phyloP scores from a whole-genome alignment of 2,329 filamentous ascomycete genomes.

The Aspergillus sp. region DNA sequence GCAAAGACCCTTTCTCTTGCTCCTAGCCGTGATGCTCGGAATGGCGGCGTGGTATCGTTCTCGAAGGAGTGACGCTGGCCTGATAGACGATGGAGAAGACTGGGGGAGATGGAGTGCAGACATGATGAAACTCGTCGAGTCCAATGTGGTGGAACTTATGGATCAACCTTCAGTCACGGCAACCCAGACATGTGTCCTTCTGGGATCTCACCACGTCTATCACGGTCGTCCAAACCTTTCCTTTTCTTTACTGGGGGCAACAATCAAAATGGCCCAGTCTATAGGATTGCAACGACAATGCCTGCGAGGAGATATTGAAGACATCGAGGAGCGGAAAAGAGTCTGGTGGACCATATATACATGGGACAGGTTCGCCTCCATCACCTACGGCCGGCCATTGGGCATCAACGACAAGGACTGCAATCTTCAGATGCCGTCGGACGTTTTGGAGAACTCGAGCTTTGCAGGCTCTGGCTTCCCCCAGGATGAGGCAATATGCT shows the following conservation, averaged over 20 bases:
- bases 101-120: too few relatives aligned
- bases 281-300: slow-evolving; percentile 5
- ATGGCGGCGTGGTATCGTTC: slow-evolving; percentile 41
- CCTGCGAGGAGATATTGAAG: slow-evolving; percentile 4
- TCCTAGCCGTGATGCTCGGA: slow-evolving; percentile 37
- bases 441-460: slow-evolving; percentile 30
- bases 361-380: slow-evolving; percentile 42
- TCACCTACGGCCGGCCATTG: slow-evolving; percentile 41
- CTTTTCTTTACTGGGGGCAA: slow-evolving; percentile 38
- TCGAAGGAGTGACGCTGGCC: slow-evolving; percentile 16
- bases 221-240: slow-evolving; percentile 42
- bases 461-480: slow-evolving; percentile 16
- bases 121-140: too few relatives aligned
- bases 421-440: slow-evolving; percentile 30
- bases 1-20: slow-evolving; percentile 23
- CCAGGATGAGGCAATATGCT: slow-evolving; percentile 13
- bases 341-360: slow-evolving; percentile 46
- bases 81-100: slow-evolving; percentile 2
- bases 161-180: too few relatives aligned
- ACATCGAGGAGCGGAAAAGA: slow-evolving; percentile 36
- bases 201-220: slow-evolving; percentile 37
- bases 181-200: too few relatives aligned
- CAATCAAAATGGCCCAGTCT: slow-evolving; percentile 36
- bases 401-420: slow-evolving; percentile 44
- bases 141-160: too few relatives aligned